phyloP scores from a whole-genome alignment of 2,329 filamentous ascomycete genomes.

The Arthroderma uncinatum region DNA sequence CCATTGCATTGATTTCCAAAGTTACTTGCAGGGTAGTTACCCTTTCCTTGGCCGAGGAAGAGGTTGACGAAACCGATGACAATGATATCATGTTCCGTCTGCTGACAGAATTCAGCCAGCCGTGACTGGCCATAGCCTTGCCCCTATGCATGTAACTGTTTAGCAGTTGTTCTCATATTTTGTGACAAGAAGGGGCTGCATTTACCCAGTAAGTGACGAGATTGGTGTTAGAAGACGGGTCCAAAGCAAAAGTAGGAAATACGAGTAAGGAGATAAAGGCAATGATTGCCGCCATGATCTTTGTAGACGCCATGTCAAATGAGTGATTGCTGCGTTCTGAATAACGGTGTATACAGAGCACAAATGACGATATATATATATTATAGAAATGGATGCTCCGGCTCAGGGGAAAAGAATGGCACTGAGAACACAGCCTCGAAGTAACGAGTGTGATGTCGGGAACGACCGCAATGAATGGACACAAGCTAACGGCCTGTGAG shows the following conservation, averaged over 20 bases:
- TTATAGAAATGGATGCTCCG: conserved; percentile 17
- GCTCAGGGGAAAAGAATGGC: conserved; percentile 28
- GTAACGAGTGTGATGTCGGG: conserved; percentile 7
- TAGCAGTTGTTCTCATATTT: not conserved
- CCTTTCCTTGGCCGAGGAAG: conserved; percentile 39
- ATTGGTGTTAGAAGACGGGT: conserved; percentile 36
- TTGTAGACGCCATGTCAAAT: conserved; percentile 23
- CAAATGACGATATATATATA: not conserved
- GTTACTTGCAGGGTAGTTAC: conserved; percentile 43
- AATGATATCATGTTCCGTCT: conserved; percentile 44
- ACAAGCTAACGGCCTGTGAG: conserved; percentile 35
- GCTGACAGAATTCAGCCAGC: conserved; percentile 42
- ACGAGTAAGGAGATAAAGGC: conserved; percentile 25
- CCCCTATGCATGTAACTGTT: conserved; percentile 28
- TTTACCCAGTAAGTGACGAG: conserved; percentile 44
- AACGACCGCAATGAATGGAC: conserved; percentile 42
- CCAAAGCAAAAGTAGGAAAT: conserved; percentile 27
- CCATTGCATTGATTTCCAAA: conserved; percentile 45
- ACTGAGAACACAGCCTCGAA: not conserved
- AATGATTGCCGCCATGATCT: conserved; percentile 27
- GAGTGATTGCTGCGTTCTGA: conserved; percentile 16
- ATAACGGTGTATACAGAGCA: conserved; percentile 19
- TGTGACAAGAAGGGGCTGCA: not conserved
- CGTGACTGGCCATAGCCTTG: conserved; percentile 42
- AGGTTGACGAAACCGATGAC: conserved; percentile 45